Base-by-base conservation (phyloP, 2,329 filamentous ascomycete species). In the Drechslerella dactyloides region DNA sequence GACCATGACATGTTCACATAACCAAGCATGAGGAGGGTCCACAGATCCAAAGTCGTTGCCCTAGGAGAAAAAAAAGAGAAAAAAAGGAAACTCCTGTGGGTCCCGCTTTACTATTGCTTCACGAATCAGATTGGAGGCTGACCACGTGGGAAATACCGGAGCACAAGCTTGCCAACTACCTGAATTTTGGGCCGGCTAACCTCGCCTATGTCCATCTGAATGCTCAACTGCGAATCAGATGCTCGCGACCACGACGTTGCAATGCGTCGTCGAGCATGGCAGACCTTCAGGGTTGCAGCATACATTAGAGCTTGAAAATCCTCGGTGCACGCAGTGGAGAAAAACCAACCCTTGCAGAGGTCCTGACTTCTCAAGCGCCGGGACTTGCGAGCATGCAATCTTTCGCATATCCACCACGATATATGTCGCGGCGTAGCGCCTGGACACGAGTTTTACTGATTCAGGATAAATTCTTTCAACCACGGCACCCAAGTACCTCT, bases 131-230 rank as follows among this genome's bases (percentile, higher is more conserved):
- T 60, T 37, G 30, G 52, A 17, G n/a, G n/a, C 50, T 42, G n/a
- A 59, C 68, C 68, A 72, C 68, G 68, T 72, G 68, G 68, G 30
- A 70, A 70, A 44, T 42, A 30, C 48, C 52, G 35, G 57, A 63
- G 37, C 44, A 21, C 46, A 64, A 50, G 58, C 63, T 70, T 59
- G 66, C 66, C 40, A 48, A 10, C 44, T 60, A 48, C 13, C 44
- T 60, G 52, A 64, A 27, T 64, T 52, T 58, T 58, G 48, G 57
- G 66, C 54, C 59, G 60, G 66, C 46, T 64, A 72, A 52, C 53
- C 68, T 65, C 68, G 68, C 60, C 60, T 65, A 65, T 72, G 68
- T 48, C 65, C 62, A 21, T 44, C 30, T 59, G 17, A 55, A 33
- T 24, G 54, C n/a, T n/a, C n/a, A 68, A 62, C 15, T 64, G 66